These are phyloP conservation scores for Nemania sp. DNA, from an alignment of 2,329 filamentous ascomycete species.

Conservation along the genomic window DNA sequence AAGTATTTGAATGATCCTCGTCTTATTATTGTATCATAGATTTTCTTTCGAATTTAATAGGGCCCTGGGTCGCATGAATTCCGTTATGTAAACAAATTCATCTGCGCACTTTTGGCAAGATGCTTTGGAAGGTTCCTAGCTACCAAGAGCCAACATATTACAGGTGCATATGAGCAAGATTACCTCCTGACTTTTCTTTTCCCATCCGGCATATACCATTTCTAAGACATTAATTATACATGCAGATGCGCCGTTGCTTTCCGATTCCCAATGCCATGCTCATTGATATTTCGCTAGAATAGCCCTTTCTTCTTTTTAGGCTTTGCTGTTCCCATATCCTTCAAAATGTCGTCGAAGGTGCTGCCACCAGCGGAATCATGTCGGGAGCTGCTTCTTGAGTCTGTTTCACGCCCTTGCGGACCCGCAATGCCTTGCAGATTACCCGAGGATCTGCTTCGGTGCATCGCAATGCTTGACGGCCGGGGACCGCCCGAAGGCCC, in stretches of 20 bases:
- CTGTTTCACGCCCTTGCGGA: constrained; percentile 24
- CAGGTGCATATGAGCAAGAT: not conserved
- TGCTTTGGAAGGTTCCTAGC: too few species aligned
- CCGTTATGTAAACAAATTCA: too few species aligned
- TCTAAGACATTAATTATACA: constrained; percentile 8
- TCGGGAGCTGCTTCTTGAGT: constrained; percentile 34
- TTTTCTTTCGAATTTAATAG: too few species aligned
- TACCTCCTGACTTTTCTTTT: constrained; percentile 4
- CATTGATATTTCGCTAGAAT: constrained; percentile 31
- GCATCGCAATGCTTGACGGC: constrained; percentile 34
- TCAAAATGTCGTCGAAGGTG: constrained; percentile 43
- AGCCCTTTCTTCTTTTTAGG: constrained; percentile 42
- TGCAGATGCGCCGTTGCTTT: constrained; percentile 19
- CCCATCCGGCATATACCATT: constrained; percentile 12
- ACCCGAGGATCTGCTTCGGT: constrained; percentile 39
- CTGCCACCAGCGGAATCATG: constrained; percentile 37
- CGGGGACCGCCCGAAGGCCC: constrained; percentile 32
- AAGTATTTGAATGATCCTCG: too few species aligned
- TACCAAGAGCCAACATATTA: too few species aligned
- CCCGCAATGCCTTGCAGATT: constrained; percentile 34
- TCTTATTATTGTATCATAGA: too few species aligned
- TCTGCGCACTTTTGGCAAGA: too few species aligned
- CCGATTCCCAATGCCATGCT: not conserved
- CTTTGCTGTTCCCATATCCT: constrained; percentile 36
- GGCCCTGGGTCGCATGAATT: too few species aligned